Conservation (phyloP, 805 yeast genomes). For the Sugiyamaella lignohabitans region DNA sequence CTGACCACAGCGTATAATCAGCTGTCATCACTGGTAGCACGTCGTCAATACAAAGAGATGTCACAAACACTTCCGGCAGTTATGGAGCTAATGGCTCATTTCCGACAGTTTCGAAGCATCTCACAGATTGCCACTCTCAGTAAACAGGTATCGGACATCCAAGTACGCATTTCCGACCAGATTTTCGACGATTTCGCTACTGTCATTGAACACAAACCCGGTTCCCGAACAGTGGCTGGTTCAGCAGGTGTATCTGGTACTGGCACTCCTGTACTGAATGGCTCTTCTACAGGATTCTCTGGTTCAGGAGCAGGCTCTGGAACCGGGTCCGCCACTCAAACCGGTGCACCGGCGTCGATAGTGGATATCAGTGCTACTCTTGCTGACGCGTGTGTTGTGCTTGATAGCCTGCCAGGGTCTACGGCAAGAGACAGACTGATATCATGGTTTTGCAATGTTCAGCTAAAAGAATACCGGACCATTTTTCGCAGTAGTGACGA, state of each 20-base stretch:
- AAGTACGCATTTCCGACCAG: slow-evolving; percentile 57
- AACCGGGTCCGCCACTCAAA: neutral
- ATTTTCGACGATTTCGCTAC: slow-evolving; percentile 62
- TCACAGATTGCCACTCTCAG: slow-evolving; percentile 68
- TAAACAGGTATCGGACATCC: slow-evolving; percentile 51
- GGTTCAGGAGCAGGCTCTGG: neutral
- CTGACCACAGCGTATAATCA: slow-evolving; percentile 66
- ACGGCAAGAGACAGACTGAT: slow-evolving; percentile 54
- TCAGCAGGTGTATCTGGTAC: slow-evolving; percentile 7
- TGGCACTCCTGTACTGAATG: slow-evolving; percentile 2
- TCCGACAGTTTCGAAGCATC: slow-evolving; percentile 75
- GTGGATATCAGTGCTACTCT: slow-evolving; percentile 18
- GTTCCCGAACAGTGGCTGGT: slow-evolving; percentile 23
- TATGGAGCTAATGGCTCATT: slow-evolving; percentile 61
- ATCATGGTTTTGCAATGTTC: slow-evolving; percentile 65
- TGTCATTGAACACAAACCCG: slow-evolving; percentile 20
- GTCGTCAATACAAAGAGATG: slow-evolving; percentile 48
- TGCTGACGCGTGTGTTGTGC: slow-evolving; percentile 61
- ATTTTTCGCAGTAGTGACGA: slow-evolving; percentile 80
- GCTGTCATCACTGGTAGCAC: slow-evolving; percentile 42
- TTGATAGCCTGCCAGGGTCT: slow-evolving; percentile 52
- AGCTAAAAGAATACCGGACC: slow-evolving; percentile 63
- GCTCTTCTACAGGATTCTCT: slow-evolving; percentile 9
- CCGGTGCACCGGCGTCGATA: neutral
- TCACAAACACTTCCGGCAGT: slow-evolving; percentile 61